Base-by-base conservation (phyloP, 768 basidiomycete species). In the Termitomyces heimii region DNA sequence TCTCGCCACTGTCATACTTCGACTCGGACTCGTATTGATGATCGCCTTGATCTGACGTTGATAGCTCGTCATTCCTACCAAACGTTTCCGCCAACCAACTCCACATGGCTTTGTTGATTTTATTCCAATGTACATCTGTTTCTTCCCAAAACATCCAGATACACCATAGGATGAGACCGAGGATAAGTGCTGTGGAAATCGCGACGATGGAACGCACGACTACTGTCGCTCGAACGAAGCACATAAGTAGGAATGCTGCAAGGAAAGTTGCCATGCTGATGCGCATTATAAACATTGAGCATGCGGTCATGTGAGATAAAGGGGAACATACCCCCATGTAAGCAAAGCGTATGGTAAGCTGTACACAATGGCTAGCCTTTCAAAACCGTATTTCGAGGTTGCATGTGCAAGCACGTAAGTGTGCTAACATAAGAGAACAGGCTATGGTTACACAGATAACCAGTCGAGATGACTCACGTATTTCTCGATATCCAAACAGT, bases 401-500 rank as follows among this genome's bases (percentile, higher is more conserved):
- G 50, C 43, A 28, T 60, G 50, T 44, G 51, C 62, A 2, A 16
- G 32, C 22, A 58, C 13, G 14, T 53, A 47, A n/a, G 5, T 8
- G 26, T 52, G 50, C 56, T 57, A 5, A 39, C 13, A 22, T 5
- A 13, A 13, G 16, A 5, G 18, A 46, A 10, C 10, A 39, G 24
- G 24, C 42, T 31, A 31, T 49, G 29, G 12, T 51, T 0, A 7
- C 24, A 13, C 22, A 14, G 1, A 18, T 5, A 5, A 7, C 18
- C 4, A n/a, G 14, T 40, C 18, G 2, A 26, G 46, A 5, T 13
- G 31, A 56, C 55, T 43, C 31, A 51, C 55, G 28, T 50, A 56
- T 49, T 34, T n/a, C 3, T 6, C 22, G 20, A 57, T 62, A 3
- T 54, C 49, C 5, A 71, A 68, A 3, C 68, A 66, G 10, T 65